Evolutionary conservation across 345 rosid genomes (phyloP).

Genomic region (Eucalyptus rudis): DNA sequence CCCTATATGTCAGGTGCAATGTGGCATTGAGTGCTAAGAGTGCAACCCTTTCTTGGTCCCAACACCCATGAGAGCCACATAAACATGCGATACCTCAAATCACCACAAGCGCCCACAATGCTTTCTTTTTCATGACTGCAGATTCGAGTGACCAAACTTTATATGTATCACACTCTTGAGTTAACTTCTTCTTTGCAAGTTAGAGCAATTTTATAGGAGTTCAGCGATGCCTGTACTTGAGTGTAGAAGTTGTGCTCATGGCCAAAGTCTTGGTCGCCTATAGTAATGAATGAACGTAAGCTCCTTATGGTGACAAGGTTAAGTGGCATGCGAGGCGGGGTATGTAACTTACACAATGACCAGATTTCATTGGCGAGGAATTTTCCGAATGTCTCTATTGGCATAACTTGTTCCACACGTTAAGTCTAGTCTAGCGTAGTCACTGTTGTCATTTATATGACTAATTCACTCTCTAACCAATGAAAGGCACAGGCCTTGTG

Average conservation of each 20-base stretch:
- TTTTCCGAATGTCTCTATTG: too few relatives aligned
- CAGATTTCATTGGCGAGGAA: too few relatives aligned
- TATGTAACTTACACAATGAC: too few relatives aligned
- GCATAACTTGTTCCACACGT: too few relatives aligned
- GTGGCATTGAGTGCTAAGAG: background rate
- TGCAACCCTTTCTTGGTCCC: background rate
- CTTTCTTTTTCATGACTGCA: background rate
- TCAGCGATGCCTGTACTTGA: rapidly evolving
- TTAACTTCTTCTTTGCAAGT: background rate
- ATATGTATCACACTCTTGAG: background rate
- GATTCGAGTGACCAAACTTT: background rate
- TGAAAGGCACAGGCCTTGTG: too few relatives aligned
- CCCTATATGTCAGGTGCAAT: rapidly evolving
- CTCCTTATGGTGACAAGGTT: background rate
- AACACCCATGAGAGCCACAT: background rate
- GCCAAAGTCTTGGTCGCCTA: background rate
- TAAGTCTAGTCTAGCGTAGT: too few relatives aligned
- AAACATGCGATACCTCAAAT: background rate
- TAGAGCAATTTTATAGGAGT: background rate
- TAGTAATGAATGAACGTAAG: too few relatives aligned
- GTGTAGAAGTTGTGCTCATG: background rate
- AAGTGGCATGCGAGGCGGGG: background rate
- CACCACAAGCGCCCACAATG: background rate
- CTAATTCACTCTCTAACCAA: too few relatives aligned
- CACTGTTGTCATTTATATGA: too few relatives aligned